phyloP scores from a whole-genome alignment of 805 yeast genomes.

The Saccharomycodes ludwigii region DNA sequence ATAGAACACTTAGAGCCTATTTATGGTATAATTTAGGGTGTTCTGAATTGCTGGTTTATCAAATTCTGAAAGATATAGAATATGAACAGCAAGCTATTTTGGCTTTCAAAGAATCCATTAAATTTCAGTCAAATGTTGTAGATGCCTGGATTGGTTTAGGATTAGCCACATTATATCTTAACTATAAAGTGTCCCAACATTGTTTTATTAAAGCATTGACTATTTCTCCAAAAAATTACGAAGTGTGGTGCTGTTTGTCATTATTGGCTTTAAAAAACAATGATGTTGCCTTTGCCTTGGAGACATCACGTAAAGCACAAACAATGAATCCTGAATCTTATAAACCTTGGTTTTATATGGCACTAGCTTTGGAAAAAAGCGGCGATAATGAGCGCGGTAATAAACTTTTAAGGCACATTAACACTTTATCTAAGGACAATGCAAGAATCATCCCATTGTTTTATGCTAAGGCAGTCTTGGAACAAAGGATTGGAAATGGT shows the following conservation, averaged over 20 bases:
- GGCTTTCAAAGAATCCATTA: slow-evolving; percentile 54
- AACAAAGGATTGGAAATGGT: slow-evolving; percentile 30
- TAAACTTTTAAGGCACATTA: slow-evolving; percentile 64
- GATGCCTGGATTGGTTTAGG: slow-evolving; percentile 81
- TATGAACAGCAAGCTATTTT: slow-evolving; percentile 42
- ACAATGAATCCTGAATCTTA: slow-evolving; percentile 69
- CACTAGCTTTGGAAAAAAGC: slow-evolving; percentile 40
- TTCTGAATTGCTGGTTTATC: slow-evolving; percentile 39
- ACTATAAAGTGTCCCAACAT: slow-evolving; percentile 77
- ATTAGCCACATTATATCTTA: slow-evolving; percentile 49
- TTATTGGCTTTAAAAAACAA: slow-evolving; percentile 55
- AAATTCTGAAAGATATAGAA: slow-evolving; percentile 15
- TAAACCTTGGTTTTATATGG: slow-evolving; percentile 79
- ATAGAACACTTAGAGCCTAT: slow-evolving; percentile 43
- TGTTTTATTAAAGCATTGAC: slow-evolving; percentile 77
- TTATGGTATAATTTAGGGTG: slow-evolving; percentile 62
- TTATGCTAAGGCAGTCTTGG: slow-evolving; percentile 49
- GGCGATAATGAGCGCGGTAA: slow-evolving; percentile 42
- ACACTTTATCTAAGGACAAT: slow-evolving; percentile 60
- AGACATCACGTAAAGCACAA: slow-evolving; percentile 62
- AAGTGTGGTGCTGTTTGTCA: slow-evolving; percentile 74
- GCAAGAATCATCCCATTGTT: slow-evolving; percentile 58
- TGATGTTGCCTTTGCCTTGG: slow-evolving; percentile 61
- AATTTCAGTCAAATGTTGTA: slow-evolving; percentile 54
- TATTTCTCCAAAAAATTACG: slow-evolving; percentile 52